These are phyloP conservation scores for Stagonosporopsis cucurbitacearum DNA, from an alignment of 2,329 filamentous ascomycete species.

Conservation along the genomic window DNA sequence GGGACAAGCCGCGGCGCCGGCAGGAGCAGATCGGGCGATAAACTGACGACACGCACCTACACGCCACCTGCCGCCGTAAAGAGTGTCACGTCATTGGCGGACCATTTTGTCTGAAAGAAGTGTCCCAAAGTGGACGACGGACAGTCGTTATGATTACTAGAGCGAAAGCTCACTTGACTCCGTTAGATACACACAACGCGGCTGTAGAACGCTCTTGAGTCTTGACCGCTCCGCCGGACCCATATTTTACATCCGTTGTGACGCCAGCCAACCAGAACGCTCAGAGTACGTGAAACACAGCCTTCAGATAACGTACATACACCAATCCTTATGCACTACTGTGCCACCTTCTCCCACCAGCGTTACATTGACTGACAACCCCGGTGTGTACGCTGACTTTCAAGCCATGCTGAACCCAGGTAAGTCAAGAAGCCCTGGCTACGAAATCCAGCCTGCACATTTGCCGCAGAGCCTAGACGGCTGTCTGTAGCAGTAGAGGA, in stretches of 20 bases:
- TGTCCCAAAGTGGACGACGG: conserved; percentile 4
- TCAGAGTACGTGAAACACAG: conserved; percentile 25
- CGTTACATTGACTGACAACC: background rate
- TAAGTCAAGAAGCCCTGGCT: too few species aligned
- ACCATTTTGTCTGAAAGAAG: conserved; percentile 1
- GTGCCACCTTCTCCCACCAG: conserved; percentile 6
- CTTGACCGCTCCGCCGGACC: conserved; percentile 17
- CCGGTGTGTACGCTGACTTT: conserved; percentile 56
- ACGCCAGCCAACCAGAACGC: conserved; percentile 24
- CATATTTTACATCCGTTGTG: conserved; percentile 24
- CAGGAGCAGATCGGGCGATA: conserved; percentile 32
- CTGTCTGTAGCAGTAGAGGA: background rate
- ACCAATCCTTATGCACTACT: background rate
- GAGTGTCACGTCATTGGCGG: conserved; percentile 31
- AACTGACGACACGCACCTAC: conserved; percentile 29
- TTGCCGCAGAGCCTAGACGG: background rate
- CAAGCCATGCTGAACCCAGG: background rate
- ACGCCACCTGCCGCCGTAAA: conserved; percentile 24
- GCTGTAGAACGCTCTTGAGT: conserved; percentile 7
- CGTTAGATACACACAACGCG: conserved; percentile 5
- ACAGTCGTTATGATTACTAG: background rate
- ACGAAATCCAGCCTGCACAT: background rate
- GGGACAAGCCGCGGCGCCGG: conserved; percentile 22
- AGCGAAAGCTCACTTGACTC: conserved; percentile 11
- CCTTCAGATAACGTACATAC: conserved; percentile 16